These are phyloP conservation scores for Boletus sp. DNA, from an alignment of 1,284 basidiomycete species.

Conservation along the genomic window DNA sequence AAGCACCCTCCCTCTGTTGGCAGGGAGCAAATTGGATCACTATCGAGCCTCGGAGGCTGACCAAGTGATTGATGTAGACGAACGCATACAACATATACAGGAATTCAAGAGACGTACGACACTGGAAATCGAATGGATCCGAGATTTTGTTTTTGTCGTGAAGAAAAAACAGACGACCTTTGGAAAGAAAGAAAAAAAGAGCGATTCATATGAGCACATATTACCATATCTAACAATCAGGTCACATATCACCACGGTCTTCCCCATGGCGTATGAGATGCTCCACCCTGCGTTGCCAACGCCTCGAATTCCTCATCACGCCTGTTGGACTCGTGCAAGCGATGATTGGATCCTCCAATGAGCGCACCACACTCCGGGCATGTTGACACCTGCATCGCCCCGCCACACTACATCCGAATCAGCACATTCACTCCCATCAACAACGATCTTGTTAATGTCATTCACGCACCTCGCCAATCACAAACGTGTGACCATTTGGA, in stretches of 20 bases:
- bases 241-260: slow-evolving; percentile 19
- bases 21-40: no score
- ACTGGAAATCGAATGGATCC: no score
- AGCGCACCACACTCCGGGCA: slow-evolving; percentile 53
- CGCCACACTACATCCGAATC: slow-evolving; percentile 44
- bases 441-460: neutral
- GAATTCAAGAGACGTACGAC: no score
- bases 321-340: slow-evolving; percentile 41
- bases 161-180: no score
- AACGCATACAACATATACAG: no score
- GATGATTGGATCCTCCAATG: slow-evolving; percentile 49
- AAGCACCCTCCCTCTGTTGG: no score
- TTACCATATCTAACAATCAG: no score
- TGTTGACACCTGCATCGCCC: slow-evolving; percentile 40
- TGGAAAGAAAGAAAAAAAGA: no score
- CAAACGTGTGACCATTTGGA: slow-evolving; percentile 47
- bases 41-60: no score
- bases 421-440: neutral
- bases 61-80: no score
- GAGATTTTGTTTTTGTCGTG: no score
- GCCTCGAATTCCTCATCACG: slow-evolving; percentile 43
- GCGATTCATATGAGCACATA: no score
- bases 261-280: slow-evolving; percentile 4
- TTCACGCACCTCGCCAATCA: slow-evolving; percentile 40
- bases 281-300: slow-evolving; percentile 30